phyloP scores from a whole-genome alignment of 2,329 filamentous ascomycete species.

The Fusarium lyarnte region DNA sequence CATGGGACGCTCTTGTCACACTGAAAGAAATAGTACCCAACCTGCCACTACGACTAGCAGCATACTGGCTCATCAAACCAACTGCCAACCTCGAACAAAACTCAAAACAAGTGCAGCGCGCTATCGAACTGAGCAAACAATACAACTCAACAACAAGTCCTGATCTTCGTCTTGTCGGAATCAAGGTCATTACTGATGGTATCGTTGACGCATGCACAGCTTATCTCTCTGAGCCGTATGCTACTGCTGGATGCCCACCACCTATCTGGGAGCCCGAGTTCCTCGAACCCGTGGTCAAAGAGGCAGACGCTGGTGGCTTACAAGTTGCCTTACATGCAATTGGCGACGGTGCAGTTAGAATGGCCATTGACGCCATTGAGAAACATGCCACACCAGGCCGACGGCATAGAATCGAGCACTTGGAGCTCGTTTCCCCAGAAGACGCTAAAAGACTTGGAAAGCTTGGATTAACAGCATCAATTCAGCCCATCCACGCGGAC shows the following conservation, averaged over 20 bases:
- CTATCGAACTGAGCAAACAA: slow-evolving; percentile 54
- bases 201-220: slow-evolving; percentile 71
- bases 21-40: slow-evolving; percentile 47
- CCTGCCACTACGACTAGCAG: slow-evolving; percentile 56
- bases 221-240: slow-evolving; percentile 65
- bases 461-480: slow-evolving; percentile 65
- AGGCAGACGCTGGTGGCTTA: slow-evolving; percentile 60
- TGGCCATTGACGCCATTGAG: slow-evolving; percentile 64
- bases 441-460: slow-evolving; percentile 65
- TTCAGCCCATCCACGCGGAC: slow-evolving; percentile 65
- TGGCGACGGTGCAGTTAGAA: slow-evolving; percentile 66
- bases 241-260: slow-evolving; percentile 51
- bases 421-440: slow-evolving; percentile 64
- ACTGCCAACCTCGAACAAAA: slow-evolving; percentile 42
- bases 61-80: slow-evolving; percentile 66
- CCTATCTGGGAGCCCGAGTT: slow-evolving; percentile 63
- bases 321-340: slow-evolving; percentile 72
- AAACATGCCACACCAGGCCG: slow-evolving; percentile 51
- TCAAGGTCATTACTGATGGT: slow-evolving; percentile 71
- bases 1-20: slow-evolving; percentile 60
- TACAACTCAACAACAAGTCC: slow-evolving; percentile 48
- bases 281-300: slow-evolving; percentile 62
- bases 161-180: slow-evolving; percentile 61
- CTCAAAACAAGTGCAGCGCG: slow-evolving; percentile 59
- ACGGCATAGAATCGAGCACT: slow-evolving; percentile 70